Percentiles rank a stretch among this genome's conserved stretches.
Evolutionary conservation across 176 grass and related monocot species (phyloP).

Genomic region (Ensete glaucum): DNA sequence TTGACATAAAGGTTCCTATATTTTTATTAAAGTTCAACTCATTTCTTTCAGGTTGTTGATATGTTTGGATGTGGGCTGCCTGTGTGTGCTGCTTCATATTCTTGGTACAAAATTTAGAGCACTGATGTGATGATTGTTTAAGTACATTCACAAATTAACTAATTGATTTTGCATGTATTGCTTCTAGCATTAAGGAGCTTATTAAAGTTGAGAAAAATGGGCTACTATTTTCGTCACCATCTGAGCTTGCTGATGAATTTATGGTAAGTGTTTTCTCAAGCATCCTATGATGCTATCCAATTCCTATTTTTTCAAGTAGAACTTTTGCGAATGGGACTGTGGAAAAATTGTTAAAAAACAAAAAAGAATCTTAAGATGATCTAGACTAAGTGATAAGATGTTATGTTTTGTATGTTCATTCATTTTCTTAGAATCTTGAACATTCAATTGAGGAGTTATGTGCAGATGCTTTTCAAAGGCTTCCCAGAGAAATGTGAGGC

Average conservation of each 20-base stretch:
- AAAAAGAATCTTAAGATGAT: neutral
- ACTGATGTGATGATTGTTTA: constrained; percentile 11
- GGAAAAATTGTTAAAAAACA: neutral
- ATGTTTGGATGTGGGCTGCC: constrained; percentile 99
- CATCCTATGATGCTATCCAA: neutral
- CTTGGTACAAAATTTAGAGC: constrained; percentile 49
- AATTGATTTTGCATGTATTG: constrained; percentile 21
- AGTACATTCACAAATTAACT: neutral
- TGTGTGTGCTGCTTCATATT: constrained; percentile 94
- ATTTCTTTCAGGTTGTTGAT: constrained; percentile 72
- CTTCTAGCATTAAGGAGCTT: constrained; percentile 79
- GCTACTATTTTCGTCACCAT: constrained; percentile 84
- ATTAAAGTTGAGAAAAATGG: constrained; percentile 80
- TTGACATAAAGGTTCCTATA: neutral
- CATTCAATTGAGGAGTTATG: constrained; percentile 3
- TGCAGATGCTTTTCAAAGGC: constrained; percentile 87
- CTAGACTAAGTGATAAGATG: neutral
- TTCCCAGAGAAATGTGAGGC: constrained; percentile 58
- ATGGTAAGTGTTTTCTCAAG: constrained; percentile 38
- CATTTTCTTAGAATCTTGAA: neutral
- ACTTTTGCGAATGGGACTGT: neutral
- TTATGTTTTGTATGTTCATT: neutral
- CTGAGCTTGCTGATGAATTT: constrained; percentile 93
- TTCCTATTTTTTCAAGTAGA: neutral
- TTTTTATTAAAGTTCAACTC: neutral